Base-by-base conservation (phyloP, 176 grass and related monocot species). In the Phragmites australis region DNA sequence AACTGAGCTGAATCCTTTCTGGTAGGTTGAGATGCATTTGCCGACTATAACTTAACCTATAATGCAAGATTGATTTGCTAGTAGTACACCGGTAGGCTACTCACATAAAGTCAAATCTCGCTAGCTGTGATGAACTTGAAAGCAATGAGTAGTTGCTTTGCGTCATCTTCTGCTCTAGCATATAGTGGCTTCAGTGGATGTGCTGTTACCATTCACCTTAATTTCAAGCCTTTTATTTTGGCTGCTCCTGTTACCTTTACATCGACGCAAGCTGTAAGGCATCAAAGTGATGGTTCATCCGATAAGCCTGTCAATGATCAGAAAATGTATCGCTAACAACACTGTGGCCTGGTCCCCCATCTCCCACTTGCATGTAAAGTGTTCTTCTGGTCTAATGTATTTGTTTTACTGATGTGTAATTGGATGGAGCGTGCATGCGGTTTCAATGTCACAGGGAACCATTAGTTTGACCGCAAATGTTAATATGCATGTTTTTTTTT, bases 141-240 rank as follows among this genome's bases (percentile, higher is more conserved):
- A 75, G 45, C 53, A 62, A 60, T 2, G 26, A 63, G 21, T 62
- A 63, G 17, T 84, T 84, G 44, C 14, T 84, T 44, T 43, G 46
- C 18, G 12, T 54, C 19, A 41, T 79, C 37, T 70, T 84, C 23
- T 75, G 31, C 15, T 55, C 4, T 6, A 75, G 53, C 37, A 63
- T 50, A 43, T 50, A 43, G 14, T 74, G 64, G 30, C 27, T 89
- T 76, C 23, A 32, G 55, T 85, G 63, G 87, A 70, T 19, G 40
- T 15, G 45, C 53, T 78, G 26, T 83, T 21, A 47, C 45, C 63
- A 50, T 25, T 69, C 60, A 75, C 12, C 43, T 7, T 31, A 15
- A 39, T 61, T 5, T 79, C 12, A 8, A 26, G 65, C 56, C 15
- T 29, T 77, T 21, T 56, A 46, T 17, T 77, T 58, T 43, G 9